Conservation (phyloP, 805 yeast species). For the Wickerhamomyces strasburgensis region DNA sequence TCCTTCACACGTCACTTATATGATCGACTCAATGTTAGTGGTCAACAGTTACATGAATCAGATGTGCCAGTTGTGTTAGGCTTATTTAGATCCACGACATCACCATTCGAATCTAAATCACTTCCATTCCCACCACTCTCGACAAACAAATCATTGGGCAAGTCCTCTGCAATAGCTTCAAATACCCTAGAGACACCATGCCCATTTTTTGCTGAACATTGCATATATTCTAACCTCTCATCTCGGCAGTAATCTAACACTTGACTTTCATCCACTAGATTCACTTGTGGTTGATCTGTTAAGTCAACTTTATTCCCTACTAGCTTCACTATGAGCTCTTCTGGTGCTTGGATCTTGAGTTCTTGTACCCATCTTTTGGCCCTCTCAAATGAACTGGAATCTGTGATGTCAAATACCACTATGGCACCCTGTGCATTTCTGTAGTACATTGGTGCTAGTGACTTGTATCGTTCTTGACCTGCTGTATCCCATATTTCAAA, state of each 20-base stretch:
- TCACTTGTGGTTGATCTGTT: constrained; percentile 12
- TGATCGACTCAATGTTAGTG: too few relatives aligned
- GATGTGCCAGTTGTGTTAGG: constrained; percentile 4
- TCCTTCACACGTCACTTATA: too few relatives aligned
- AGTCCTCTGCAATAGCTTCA: constrained; percentile 38
- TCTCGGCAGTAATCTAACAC: constrained; percentile 8
- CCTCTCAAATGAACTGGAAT: constrained; percentile 62
- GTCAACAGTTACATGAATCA: constrained; percentile 6
- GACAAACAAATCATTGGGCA: constrained; percentile 33
- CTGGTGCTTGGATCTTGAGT: constrained; percentile 75
- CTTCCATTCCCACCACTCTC: constrained; percentile 5
- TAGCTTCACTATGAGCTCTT: constrained; percentile 69
- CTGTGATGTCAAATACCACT: constrained; percentile 80
- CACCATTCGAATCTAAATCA: constrained; percentile 16
- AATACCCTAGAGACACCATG: constrained; percentile 47
- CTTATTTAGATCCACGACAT: constrained; percentile 29
- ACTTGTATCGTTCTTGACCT: constrained; percentile 85
- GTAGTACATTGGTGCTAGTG: constrained; percentile 79
- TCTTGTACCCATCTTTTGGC: constrained; percentile 93
- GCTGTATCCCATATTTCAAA: constrained; percentile 81
- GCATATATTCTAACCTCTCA: constrained; percentile 25
- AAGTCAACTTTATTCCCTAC: constrained; percentile 87
- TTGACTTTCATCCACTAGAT: constrained; percentile 20
- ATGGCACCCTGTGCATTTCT: constrained; percentile 79
- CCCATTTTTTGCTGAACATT: constrained; percentile 56